Base-by-base conservation (phyloP, 305 asterid species). In the Plantago lanceolata region DNA sequence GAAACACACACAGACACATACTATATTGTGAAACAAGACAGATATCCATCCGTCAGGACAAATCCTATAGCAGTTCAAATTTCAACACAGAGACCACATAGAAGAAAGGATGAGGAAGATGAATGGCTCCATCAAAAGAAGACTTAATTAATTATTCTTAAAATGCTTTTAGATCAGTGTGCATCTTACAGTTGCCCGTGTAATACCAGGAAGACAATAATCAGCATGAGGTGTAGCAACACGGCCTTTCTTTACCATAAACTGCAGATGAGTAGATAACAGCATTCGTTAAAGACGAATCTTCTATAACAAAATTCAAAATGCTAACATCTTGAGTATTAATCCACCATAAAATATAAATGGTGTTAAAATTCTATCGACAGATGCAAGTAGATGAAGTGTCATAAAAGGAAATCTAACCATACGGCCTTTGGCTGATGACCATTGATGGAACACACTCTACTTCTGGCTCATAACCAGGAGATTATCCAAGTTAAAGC, bases 161-260 rank as follows among this genome's bases (percentile, higher is more conserved):
- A 18, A 20, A 56, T 19, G 13, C 19, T 74, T 49, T 16, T 4
- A 37, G 50, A 65, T 73, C 61, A 58, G 63, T 24, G 63, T 60
- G 51, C 11, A 62, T 66, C 93, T 84, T 84, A 90, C 97, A 33
- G 97, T 81, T 53, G 89, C 83, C 61, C 96, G 83, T 52, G 97
- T 87, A 65, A 82, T 67, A 64, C 97, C 97, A 21, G 96, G 96
- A 79, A 90, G 96, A 73, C 97, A 90, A 71, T 84, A 87, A 80
- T 90, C 97, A 72, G 87, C 90, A 81, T 76, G 87, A 51, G 96
- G 97, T 60, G 96, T 90, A 63, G 82, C 65, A 51, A 87, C 85
- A 21, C 59, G 65, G 68, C 95, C 93, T 77, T 75, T 90, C 85
- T 84, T 87, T 76, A 90, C 93, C 68, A 85, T 68, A 82, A 85